Conservation (phyloP, 306 rosid species). For the Myrica gale region DNA sequence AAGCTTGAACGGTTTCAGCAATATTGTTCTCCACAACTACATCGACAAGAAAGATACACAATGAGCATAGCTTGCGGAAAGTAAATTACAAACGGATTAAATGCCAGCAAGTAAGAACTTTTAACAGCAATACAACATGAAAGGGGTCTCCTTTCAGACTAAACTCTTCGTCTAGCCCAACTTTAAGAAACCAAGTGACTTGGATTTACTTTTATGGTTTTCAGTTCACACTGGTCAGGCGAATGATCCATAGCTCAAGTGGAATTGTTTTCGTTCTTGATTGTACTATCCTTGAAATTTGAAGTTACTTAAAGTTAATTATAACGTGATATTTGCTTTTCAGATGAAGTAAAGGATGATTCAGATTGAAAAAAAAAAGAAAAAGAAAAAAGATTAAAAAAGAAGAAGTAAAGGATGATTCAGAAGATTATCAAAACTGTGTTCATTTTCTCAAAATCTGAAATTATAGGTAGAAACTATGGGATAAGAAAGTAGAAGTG, state of each 20-base stretch:
- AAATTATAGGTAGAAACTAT: neutral
- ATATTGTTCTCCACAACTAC: constrained; percentile 68
- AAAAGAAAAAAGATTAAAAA: too few species aligned
- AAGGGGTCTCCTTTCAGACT: neutral
- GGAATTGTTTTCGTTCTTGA: neutral
- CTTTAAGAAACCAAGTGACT: neutral
- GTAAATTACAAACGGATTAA: neutral
- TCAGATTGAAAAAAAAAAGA: neutral
- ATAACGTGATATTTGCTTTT: neutral
- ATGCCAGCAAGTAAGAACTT: neutral
- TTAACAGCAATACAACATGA: neutral
- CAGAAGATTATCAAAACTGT: neutral
- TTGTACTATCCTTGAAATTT: too few species aligned
- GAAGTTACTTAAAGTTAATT: neutral
- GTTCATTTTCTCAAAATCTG: neutral
- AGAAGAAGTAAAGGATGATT: neutral
- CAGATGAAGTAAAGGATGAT: neutral
- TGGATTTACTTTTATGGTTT: neutral
- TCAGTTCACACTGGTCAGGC: neutral
- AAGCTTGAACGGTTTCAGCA: constrained; percentile 69
- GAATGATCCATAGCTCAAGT: neutral
- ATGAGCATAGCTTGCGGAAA: constrained; percentile 14
- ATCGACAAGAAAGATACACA: constrained; percentile 17
- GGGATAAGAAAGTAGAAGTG: neutral
- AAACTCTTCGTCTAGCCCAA: neutral